These are phyloP conservation scores for Agrocybe pediades DNA, from an alignment of 768 basidiomycete species.

Conservation along the genomic window DNA sequence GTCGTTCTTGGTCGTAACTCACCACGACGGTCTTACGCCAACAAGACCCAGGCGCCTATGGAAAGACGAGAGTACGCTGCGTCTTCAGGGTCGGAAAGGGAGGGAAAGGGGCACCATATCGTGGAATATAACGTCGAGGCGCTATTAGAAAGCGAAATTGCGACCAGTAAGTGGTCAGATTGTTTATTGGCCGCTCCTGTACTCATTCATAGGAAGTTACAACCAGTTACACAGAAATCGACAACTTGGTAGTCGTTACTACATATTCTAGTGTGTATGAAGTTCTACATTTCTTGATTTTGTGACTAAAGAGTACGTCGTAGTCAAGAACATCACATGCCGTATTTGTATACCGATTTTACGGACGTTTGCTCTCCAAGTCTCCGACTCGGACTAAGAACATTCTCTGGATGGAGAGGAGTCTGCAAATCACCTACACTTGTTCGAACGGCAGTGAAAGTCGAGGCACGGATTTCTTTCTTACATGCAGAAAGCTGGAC, in stretches of 20 bases:
- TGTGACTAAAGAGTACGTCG: neutral
- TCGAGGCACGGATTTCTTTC: no score
- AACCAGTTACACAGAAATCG: constrained; percentile 79
- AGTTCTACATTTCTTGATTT: neutral
- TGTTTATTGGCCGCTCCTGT: neutral
- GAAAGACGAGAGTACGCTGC: constrained; percentile 90
- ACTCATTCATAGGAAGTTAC: neutral
- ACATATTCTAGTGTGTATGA: constrained; percentile 83
- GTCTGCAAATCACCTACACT: no score
- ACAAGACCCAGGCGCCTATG: no score
- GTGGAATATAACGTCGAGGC: constrained; percentile 85
- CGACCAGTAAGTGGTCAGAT: constrained; percentile 47
- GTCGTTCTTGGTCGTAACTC: no score
- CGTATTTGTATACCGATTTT: constrained; percentile 36
- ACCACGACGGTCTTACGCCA: no score
- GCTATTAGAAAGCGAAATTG: constrained; percentile 83
- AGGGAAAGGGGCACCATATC: constrained; percentile 64
- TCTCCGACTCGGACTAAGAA: no score
- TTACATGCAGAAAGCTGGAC: no score
- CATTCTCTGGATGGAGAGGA: no score
- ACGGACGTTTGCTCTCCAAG: no score
- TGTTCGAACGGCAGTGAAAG: no score
- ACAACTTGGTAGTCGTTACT: constrained; percentile 90
- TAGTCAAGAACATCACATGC: constrained; percentile 72
- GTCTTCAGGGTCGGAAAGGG: constrained; percentile 83